A percentile compares a stretch with the other conserved stretches of the same genome.
Conservation (phyloP, 352 stramenopile genomes). For the Achlya hypogyna region DNA sequence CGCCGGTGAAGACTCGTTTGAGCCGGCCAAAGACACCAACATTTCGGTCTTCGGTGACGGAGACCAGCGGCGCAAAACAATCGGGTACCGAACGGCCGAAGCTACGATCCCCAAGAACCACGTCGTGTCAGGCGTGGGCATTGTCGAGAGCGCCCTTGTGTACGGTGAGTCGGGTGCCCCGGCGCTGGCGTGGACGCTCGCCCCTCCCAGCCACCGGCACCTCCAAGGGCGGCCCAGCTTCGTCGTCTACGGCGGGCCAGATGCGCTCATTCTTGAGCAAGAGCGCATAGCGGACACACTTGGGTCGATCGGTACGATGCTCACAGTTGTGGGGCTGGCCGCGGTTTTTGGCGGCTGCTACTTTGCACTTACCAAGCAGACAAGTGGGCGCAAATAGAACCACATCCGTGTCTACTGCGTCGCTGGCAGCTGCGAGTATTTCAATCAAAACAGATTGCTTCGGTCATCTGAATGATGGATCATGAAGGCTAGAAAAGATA, state of each 20-base stretch:
- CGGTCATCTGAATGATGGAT: too few relatives aligned
- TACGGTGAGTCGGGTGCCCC: background rate
- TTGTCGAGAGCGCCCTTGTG: slow-evolving; percentile 10
- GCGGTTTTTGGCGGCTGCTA: background rate
- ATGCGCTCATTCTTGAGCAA: background rate
- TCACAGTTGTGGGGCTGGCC: background rate
- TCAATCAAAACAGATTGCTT: too few relatives aligned
- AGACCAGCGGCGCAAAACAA: background rate
- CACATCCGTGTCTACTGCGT: too few relatives aligned
- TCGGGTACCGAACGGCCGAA: slow-evolving; percentile 10
- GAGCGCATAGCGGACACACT: background rate
- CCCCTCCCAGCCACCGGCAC: background rate
- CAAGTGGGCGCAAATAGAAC: too few relatives aligned
- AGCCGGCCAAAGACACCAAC: slow-evolving; percentile 2
- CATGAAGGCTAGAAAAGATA: too few relatives aligned
- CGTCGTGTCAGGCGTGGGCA: slow-evolving; percentile 15
- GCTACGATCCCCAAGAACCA: background rate
- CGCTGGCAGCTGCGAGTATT: too few relatives aligned
- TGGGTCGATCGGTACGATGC: background rate
- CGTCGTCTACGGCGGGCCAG: slow-evolving; percentile 13
- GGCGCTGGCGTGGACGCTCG: slow-evolving; percentile 4
- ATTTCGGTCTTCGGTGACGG: slow-evolving; percentile 3
- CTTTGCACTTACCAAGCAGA: too few relatives aligned
- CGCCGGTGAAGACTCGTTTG: slow-evolving; percentile 10
- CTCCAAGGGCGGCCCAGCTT: slow-evolving; percentile 2